Conservation (phyloP, 345 rosid species). For the Clarkia xantiana region DNA sequence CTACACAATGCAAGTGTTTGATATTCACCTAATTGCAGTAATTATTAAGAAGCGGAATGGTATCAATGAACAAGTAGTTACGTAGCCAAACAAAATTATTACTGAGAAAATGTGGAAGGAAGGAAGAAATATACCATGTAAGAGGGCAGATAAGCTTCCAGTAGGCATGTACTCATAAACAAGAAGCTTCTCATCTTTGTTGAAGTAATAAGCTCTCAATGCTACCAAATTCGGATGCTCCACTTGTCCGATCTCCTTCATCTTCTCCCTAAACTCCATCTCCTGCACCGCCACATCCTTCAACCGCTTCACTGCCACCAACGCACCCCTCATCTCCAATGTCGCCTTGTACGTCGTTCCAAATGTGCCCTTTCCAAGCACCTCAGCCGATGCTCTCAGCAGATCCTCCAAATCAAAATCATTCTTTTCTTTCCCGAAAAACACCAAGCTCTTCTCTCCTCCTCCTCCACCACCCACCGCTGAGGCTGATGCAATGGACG, state of each 20-base stretch:
- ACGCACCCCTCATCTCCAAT: conserved; percentile 15
- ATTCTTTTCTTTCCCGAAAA: conserved; percentile 16
- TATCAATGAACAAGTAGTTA: too few species aligned
- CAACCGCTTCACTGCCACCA: conserved; percentile 34
- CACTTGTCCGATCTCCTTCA: conserved; percentile 24
- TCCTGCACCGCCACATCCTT: conserved; percentile 24
- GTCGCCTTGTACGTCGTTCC: conserved; percentile 42
- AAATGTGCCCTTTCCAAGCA: conserved; percentile 35
- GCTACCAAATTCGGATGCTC: conserved; percentile 29
- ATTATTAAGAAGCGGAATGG: too few species aligned
- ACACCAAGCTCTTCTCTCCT: conserved; percentile 19
- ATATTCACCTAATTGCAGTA: too few species aligned
- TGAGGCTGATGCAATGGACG: not conserved
- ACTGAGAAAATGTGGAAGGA: not conserved
- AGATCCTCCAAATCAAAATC: conserved; percentile 30
- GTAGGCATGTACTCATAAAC: conserved; percentile 32
- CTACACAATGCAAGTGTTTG: too few species aligned
- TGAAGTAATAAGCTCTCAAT: conserved; percentile 26
- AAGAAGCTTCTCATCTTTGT: conserved; percentile 31
- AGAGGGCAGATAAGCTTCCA: conserved; percentile 35
- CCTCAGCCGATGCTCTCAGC: conserved; percentile 38
- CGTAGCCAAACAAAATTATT: too few species aligned
- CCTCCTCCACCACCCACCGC: conserved; percentile 7
- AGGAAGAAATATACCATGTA: conserved; percentile 21
- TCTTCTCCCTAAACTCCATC: conserved; percentile 26